Evolutionary conservation across 768 basidiomycete species (phyloP).

Genomic region (Porphyrellus cyaneotinctus): DNA sequence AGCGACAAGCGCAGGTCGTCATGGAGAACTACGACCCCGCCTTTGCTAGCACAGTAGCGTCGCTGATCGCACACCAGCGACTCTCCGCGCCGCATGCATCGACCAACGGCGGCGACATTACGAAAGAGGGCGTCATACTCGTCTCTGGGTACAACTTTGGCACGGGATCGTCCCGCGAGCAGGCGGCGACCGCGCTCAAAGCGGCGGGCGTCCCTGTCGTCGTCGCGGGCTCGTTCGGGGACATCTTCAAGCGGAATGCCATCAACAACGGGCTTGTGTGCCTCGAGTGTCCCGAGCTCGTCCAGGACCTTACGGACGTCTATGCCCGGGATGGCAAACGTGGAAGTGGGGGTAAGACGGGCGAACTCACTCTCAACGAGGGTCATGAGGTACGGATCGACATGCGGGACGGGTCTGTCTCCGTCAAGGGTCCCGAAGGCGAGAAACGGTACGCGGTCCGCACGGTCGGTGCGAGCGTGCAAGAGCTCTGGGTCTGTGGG

Average conservation of each 20-base stretch:
- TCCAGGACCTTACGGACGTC: conserved; percentile 71
- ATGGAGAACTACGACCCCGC: conserved; percentile 98
- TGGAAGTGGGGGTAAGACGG: conserved; percentile 72
- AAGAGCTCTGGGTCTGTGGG: conserved; percentile 96
- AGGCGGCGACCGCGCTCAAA: conserved; percentile 96
- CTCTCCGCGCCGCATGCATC: conserved; percentile 19
- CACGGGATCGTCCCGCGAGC: conserved; percentile 96
- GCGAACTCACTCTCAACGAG: conserved; percentile 80
- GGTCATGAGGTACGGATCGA: conserved; percentile 60
- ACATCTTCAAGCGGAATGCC: conserved; percentile 98
- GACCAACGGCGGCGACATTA: conserved; percentile 14
- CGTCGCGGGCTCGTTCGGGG: conserved; percentile 96
- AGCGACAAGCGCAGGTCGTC: conserved; percentile 89
- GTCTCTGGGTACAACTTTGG: conserved; percentile 98
- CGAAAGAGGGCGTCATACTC: conserved; percentile 67
- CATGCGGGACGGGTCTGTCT: conserved; percentile 68
- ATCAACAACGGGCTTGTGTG: conserved; percentile 99
- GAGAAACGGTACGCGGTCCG: conserved; percentile 62
- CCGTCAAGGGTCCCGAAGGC: conserved; percentile 42
- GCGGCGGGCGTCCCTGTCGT: conserved; percentile 90
- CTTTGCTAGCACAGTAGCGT: conserved; percentile 70
- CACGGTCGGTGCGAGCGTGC: conserved; percentile 88
- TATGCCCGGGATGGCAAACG: conserved; percentile 74
- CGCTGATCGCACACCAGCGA: conserved; percentile 34
- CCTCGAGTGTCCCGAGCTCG: conserved; percentile 86